Base-by-base conservation (phyloP, 352 stramenopile genomes). In the Phytophthora cryptogea region DNA sequence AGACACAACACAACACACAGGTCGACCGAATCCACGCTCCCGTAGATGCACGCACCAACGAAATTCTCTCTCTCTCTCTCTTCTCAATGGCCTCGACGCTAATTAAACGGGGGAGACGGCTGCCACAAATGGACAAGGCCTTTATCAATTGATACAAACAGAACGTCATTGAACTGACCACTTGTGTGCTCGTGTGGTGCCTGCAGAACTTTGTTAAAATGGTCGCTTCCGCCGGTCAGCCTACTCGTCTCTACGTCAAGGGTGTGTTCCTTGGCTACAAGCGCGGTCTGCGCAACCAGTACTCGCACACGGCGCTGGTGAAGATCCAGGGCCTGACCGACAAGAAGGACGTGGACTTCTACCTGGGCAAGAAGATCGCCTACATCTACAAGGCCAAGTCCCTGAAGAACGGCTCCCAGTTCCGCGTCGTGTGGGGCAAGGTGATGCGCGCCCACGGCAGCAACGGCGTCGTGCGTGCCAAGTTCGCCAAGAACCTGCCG, bases 321-420 rank as follows among this genome's bases (percentile, higher is more conserved):
- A 99, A 99, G 89, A 98, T 99, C 79, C 91, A 99, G 84, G 96
- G 97, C 74, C 87, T 99, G 49, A 95, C 99, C 68, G 94, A 96
- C 78, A 99, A 98, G 81, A 96, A 99, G 76, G 96, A 98, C 66
- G 91, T 97, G 42, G 83, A 98, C 70, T 99, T 99, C 74, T 99
- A 99, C 89, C 84, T 99, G 52, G 98, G 98, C 73, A 99, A 99
- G 95, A 97, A 97, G 68, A 93, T 99, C 68, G 98, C 97, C 37
- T 99, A 99, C 91, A 99, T 99, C 75, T 99, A 99, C 92, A 99
- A 99, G 93, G 88, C 78, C 78, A 94, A 95, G 80, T 83, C 79
- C 55, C 70, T 94, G 57, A 97, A 95, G 95, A 97, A 97, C 75
- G 94, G 91, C 80, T 94, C 92, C 56, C 99, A 99, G 82, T 99